Percentiles rank a stretch among this genome's conserved stretches.
Conservation (phyloP, 73 alveolate genomes). For the Urostyla sp. region DNA sequence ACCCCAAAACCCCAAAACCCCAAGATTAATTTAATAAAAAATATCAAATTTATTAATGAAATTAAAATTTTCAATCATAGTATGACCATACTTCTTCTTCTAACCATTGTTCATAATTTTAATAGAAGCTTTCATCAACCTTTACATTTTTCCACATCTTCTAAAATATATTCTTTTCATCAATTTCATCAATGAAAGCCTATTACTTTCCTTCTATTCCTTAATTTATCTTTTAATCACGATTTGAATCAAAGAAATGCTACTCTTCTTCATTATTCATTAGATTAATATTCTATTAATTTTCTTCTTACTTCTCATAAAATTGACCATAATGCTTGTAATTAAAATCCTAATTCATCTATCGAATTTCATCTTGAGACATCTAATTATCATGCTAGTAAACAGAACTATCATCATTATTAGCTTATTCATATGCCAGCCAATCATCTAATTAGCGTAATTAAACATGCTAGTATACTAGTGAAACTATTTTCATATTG, state of each 20-base stretch:
- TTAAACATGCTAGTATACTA: slow-evolving; percentile 57
- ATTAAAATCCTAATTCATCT: slow-evolving; percentile 59
- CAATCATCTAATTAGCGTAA: slow-evolving; percentile 57
- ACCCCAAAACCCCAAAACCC: slow-evolving; percentile 9
- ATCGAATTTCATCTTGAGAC: slow-evolving; percentile 58
- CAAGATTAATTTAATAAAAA: not conserved
- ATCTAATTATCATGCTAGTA: slow-evolving; percentile 48
- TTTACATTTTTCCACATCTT: slow-evolving; percentile 25
- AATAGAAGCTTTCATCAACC: slow-evolving; percentile 57
- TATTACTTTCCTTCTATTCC: not conserved
- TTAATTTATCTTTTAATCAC: not conserved
- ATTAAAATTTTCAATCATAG: slow-evolving; percentile 68
- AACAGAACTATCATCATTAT: slow-evolving; percentile 56
- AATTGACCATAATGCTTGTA: slow-evolving; percentile 54
- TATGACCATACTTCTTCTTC: slow-evolving; percentile 87
- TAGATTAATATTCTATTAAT: not conserved
- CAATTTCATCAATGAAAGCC: not conserved
- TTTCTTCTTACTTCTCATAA: slow-evolving; percentile 56
- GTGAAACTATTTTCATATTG: slow-evolving; percentile 60
- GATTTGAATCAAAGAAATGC: not conserved
- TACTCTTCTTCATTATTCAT: slow-evolving; percentile 1
- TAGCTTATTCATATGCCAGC: slow-evolving; percentile 45
- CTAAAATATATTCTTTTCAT: slow-evolving; percentile 29
- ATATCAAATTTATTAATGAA: not conserved
- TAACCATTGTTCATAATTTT: slow-evolving; percentile 79